phyloP scores from a whole-genome alignment of 1,284 basidiomycete species.

The Leccinum pallidistipes region DNA sequence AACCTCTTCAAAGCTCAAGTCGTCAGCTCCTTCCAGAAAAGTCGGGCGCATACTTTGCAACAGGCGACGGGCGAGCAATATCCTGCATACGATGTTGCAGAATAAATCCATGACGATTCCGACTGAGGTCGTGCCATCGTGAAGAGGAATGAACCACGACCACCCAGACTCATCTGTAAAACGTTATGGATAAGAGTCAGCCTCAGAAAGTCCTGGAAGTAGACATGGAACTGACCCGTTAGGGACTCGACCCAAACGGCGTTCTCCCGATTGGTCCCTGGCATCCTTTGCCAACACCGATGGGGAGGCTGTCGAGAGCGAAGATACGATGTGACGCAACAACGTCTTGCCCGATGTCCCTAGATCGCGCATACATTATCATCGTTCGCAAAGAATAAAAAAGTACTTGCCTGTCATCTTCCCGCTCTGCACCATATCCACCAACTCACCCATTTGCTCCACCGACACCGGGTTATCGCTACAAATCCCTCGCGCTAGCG shows the following conservation, averaged over 20 bases:
- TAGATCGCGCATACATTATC: constrained; percentile 23
- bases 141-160: no score
- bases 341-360: constrained; percentile 74
- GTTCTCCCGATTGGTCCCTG: no score
- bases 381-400: neutral
- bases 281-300: constrained; percentile 46
- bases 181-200: no score
- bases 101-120: no score
- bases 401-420: constrained; percentile 61
- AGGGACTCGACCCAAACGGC: no score
- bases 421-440: constrained; percentile 71
- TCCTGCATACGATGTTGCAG: no score
- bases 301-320: constrained; percentile 41
- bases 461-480: constrained; percentile 60
- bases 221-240: no score
- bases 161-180: no score
- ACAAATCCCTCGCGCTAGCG: constrained; percentile 2
- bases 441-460: constrained; percentile 70
- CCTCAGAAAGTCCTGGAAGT: no score
- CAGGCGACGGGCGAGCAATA: constrained; percentile 48
- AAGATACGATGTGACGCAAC: constrained; percentile 60
- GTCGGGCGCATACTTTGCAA: constrained; percentile 48
- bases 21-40: constrained; percentile 45
- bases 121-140: no score
- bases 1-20: constrained; percentile 43